Evolutionary conservation across 1,139 yeast species (phyloP).

Genomic region (Candida labiduridarum): DNA sequence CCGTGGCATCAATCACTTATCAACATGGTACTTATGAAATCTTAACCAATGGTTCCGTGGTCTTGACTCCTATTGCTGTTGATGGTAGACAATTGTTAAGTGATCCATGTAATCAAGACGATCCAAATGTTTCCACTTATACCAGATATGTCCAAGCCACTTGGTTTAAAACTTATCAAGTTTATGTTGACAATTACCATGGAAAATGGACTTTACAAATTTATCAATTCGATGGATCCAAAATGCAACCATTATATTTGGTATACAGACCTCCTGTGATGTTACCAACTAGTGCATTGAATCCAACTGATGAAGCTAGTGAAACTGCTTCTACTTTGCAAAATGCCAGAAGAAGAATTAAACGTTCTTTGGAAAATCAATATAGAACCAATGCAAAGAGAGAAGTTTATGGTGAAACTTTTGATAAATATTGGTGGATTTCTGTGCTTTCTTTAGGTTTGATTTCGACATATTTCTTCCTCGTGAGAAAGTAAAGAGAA

Average conservation of each 20-base stretch:
- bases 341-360: constrained; percentile 44
- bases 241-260: constrained; percentile 83
- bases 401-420: constrained; percentile 39
- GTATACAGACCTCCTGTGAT: constrained; percentile 93
- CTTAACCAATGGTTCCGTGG: constrained; percentile 64
- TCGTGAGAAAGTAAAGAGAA: constrained; percentile 17
- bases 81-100: constrained; percentile 93
- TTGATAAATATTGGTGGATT: constrained; percentile 52
- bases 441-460: constrained; percentile 32
- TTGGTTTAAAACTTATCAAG: constrained; percentile 57
- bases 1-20: constrained; percentile 76
- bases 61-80: constrained; percentile 72
- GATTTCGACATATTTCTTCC: constrained; percentile 25
- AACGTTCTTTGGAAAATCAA: constrained; percentile 77
- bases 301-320: constrained; percentile 66
- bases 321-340: constrained; percentile 39
- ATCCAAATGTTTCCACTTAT: constrained; percentile 52
- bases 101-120: constrained; percentile 71
- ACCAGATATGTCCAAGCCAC: constrained; percentile 72
- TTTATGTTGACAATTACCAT: constrained; percentile 73
- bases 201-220: constrained; percentile 79
- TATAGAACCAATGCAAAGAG: constrained; percentile 75
- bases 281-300: constrained; percentile 90
- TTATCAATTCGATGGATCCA: constrained; percentile 79
- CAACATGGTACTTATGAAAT: constrained; percentile 87